These are phyloP conservation scores for Capsicum rhomboideum DNA, from an alignment of 257 asterid genomes.

Conservation along the genomic window DNA sequence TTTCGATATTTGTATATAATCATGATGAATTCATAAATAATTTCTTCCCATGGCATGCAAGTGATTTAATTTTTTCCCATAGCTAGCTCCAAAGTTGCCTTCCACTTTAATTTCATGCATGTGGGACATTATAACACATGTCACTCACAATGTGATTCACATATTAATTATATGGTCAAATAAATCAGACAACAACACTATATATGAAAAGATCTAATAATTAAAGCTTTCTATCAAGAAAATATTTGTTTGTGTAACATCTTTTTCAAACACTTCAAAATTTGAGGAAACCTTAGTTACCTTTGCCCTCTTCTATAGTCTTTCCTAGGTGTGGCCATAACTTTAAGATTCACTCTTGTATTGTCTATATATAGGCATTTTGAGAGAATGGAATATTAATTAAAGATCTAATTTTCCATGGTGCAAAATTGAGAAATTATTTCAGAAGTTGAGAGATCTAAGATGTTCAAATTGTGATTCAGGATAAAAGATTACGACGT, in stretches of 20 bases:
- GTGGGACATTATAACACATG: background rate
- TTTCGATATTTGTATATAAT: no score
- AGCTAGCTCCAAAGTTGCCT: no score
- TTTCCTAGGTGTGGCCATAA: background rate
- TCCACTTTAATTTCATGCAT: background rate
- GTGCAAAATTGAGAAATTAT: background rate
- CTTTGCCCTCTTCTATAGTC: conserved; percentile 1
- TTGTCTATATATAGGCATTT: background rate
- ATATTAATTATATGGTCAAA: background rate
- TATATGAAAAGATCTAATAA: background rate
- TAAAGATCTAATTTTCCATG: background rate
- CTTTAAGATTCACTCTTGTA: background rate
- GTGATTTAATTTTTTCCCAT: background rate
- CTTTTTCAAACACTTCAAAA: background rate
- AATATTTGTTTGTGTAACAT: background rate
- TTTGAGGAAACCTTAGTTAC: background rate
- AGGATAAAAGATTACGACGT: background rate
- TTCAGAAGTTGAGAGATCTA: background rate
- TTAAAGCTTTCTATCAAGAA: background rate
- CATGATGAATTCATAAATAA: background rate
- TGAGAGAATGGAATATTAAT: background rate
- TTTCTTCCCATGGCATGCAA: no score
- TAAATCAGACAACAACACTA: background rate
- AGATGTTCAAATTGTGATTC: background rate
- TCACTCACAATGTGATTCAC: background rate